Percentiles rank a stretch among this genome's conserved stretches.
These are phyloP conservation scores for Nakazawaea wyomingensis DNA, from an alignment of 805 yeast genomes.

Conservation along the genomic window DNA sequence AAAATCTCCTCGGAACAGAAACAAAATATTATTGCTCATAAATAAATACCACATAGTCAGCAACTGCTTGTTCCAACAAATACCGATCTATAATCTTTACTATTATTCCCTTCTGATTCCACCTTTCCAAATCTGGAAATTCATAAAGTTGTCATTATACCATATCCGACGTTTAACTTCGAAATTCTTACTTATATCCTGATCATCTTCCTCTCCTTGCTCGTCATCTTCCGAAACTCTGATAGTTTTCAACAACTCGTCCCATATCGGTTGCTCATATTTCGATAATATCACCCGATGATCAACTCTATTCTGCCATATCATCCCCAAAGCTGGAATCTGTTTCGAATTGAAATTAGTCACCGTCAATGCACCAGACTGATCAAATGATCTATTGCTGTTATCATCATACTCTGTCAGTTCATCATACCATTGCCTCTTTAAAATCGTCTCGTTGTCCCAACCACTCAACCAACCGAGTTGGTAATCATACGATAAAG, in stretches of 20 bases:
- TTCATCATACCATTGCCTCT: slow-evolving; percentile 22
- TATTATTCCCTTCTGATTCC: slow-evolving; percentile 24
- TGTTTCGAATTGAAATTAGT: slow-evolving; percentile 22
- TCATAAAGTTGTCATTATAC: slow-evolving; percentile 15
- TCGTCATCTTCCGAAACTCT: slow-evolving; percentile 5
- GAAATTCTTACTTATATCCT: slow-evolving; percentile 16
- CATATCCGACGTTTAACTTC: slow-evolving; percentile 10
- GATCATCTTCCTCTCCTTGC: slow-evolving; percentile 14
- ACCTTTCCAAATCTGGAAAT: slow-evolving; percentile 33
- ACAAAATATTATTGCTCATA: no score
- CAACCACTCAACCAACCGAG: slow-evolving; percentile 73
- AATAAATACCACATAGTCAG: no score
- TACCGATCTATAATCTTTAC: no score
- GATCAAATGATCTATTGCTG: background rate
- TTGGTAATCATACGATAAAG: slow-evolving; percentile 54
- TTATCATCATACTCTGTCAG: background rate
- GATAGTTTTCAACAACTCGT: slow-evolving; percentile 23
- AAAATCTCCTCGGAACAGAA: no score
- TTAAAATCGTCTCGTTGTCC: slow-evolving; percentile 40
- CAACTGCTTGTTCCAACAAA: no score
- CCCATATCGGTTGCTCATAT: slow-evolving; percentile 34
- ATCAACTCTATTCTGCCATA: slow-evolving; percentile 49
- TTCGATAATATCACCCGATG: slow-evolving; percentile 44
- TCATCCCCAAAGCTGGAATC: slow-evolving; percentile 50
- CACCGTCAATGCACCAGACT: background rate